Percentiles rank a stretch among this genome's conserved stretches.
phyloP scores from a whole-genome alignment of 169 alveolate genomes.

The Cryptosporidium xiaoi region DNA sequence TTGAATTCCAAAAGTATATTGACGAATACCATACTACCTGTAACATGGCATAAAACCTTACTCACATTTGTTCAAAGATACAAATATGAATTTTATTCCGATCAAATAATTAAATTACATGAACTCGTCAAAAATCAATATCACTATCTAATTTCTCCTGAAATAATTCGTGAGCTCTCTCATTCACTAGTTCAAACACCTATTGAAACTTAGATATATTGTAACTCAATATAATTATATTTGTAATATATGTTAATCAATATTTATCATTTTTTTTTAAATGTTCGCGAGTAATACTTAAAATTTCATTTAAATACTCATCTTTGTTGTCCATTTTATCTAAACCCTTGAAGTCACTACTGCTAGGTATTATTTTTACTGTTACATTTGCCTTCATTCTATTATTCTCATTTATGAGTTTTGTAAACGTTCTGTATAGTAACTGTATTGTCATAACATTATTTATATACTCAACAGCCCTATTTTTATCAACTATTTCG shows the following conservation, averaged over 20 bases:
- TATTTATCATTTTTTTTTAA: conserved; percentile 20
- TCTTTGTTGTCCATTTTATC: conserved; percentile 12
- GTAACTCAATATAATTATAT: conserved; percentile 1
- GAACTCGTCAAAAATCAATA: conserved; percentile 77
- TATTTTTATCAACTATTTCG: conserved; percentile 11
- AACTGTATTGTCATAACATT: conserved; percentile 47
- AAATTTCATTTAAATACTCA: not conserved
- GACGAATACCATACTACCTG: conserved; percentile 87
- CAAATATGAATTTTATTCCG: conserved; percentile 77
- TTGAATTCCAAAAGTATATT: conserved; percentile 64
- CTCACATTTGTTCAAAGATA: conserved; percentile 89
- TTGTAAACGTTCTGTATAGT: conserved; percentile 40
- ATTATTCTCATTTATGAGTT: conserved; percentile 1
- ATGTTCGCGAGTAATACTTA: conserved; percentile 12
- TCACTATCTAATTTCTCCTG: conserved; percentile 83
- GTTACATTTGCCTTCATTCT: not conserved
- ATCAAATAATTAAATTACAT: conserved; percentile 76
- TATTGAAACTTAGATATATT: not conserved
- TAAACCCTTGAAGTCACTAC: not conserved
- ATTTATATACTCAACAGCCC: conserved; percentile 52
- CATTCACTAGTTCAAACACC: conserved; percentile 54
- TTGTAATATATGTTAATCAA: not conserved
- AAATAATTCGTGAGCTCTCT: conserved; percentile 77
- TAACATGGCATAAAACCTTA: conserved; percentile 93
- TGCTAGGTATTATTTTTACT: conserved; percentile 1